Evolutionary conservation across 345 rosid species (phyloP), one percentile per base, ranked within the genome.

Genomic region (Litchi chinensis): DNA sequence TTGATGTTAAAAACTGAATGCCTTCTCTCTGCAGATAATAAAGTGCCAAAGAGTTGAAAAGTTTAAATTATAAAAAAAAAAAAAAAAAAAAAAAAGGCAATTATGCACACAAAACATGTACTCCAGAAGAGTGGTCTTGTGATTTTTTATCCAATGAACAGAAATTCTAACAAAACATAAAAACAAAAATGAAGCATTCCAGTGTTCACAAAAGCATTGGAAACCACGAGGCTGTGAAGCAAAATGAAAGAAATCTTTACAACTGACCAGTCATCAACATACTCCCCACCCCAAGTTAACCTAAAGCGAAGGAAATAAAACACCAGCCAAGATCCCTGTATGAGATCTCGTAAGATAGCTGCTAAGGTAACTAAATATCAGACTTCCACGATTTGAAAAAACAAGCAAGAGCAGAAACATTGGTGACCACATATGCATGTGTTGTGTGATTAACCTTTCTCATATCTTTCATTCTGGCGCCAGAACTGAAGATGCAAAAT

Each of bases 401-500:
- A 65, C 22, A 52, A 16, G 28, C 26, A 62, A 46, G 5, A 10
- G 22, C 32, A 18, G 39, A 46, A 70, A 52, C 44, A 59, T 12
- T 15, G 28, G 52, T 67, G 12, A 79, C 57, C 63, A 71, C 43
- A 60, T 26, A 72, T 64, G 59, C 52, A 79, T 43, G 18, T 68
- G 19, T 40, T 7, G 32, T 65, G 77, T 54, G 76, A 79, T 74
- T 78, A 78, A 90, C 98, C 97, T 93, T 87, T 82, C 74, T 56
- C 65, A 73, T 65, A n/a, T 80, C 70, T 82, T 79, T 84, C 85
- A 70, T 91, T 91, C 91, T 88, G 98, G 87, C 89, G 92, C 99
- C 98, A 93, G 86, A 94, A 93, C 76, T 93, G 98, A 76, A 92
- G 88, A 78, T 93, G 95, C 93, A 89, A 85, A 67, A 94, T 86